These are phyloP conservation scores for Dictyostelium capitatum DNA, from an alignment of 78 protist genomes.

Conservation along the genomic window DNA sequence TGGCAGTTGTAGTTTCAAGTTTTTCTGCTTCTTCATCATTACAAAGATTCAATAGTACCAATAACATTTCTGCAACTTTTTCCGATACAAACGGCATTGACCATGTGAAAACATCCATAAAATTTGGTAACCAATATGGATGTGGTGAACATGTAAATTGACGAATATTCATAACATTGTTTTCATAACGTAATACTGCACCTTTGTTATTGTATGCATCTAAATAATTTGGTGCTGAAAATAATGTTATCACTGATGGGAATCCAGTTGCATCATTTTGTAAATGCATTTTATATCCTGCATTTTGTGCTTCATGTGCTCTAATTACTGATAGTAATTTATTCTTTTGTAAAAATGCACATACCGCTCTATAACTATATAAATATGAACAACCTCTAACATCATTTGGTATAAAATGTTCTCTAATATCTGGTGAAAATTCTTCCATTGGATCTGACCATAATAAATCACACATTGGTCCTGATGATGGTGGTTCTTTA, in stretches of 20 bases:
- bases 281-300: conserved; percentile 93
- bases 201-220: conserved; percentile 98
- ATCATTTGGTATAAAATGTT: conserved; percentile 92
- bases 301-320: conserved; percentile 99
- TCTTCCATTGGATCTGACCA: conserved; percentile 99
- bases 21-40: conserved; percentile 90
- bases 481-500: conserved; percentile 96
- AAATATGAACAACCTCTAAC: conserved; percentile 96
- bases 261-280: conserved; percentile 92
- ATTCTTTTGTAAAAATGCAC: conserved; percentile 94
- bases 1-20: conserved; percentile 19
- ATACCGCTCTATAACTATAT: conserved; percentile 92
- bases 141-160: conserved; percentile 96
- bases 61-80: conserved; percentile 88
- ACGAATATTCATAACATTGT: conserved; percentile 96
- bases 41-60: conserved; percentile 62
- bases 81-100: conserved; percentile 99
- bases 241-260: conserved; percentile 99
- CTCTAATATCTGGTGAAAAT: conserved; percentile 83
- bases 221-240: conserved; percentile 99
- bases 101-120: conserved; percentile 99
- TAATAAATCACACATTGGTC: conserved; percentile 97
- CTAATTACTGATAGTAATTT: conserved; percentile 95
- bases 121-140: conserved; percentile 99
- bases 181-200: conserved; percentile 90